Evolutionary conservation across 176 grass and related monocot species (phyloP).

Genomic region (Canna indica): DNA sequence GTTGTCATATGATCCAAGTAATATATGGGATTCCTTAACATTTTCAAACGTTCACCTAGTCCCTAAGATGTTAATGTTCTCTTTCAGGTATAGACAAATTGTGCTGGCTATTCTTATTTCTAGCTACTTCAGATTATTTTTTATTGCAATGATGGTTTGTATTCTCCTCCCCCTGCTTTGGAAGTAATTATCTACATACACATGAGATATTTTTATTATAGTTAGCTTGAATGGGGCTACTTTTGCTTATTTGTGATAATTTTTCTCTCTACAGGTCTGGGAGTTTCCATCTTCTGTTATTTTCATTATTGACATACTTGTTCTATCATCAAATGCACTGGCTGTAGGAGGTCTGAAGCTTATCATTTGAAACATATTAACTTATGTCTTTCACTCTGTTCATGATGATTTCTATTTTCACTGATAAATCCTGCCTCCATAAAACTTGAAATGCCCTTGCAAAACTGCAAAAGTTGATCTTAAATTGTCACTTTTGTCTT

Average conservation of each 20-base stretch:
- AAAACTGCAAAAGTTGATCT: background rate
- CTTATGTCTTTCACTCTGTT: slow-evolving; percentile 14
- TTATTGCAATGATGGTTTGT: slow-evolving; percentile 57
- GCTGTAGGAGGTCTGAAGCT: slow-evolving; percentile 58
- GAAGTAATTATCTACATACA: background rate
- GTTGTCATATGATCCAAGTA: background rate
- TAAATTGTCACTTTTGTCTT: too few relatives aligned
- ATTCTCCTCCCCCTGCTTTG: background rate
- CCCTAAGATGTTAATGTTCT: slow-evolving; percentile 14
- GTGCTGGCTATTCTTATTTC: slow-evolving; percentile 65
- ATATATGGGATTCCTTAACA: background rate
- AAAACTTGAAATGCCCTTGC: background rate
- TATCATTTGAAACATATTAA: slow-evolving; percentile 6
- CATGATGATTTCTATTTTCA: background rate
- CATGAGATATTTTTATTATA: background rate
- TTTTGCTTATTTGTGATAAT: slow-evolving; percentile 7
- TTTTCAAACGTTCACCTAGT: background rate
- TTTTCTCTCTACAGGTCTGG: slow-evolving; percentile 51
- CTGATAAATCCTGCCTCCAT: background rate
- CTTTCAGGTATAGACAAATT: slow-evolving; percentile 58
- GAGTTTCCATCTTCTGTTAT: slow-evolving; percentile 73
- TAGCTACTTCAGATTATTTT: slow-evolving; percentile 86
- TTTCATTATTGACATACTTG: slow-evolving; percentile 64
- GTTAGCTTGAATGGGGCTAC: slow-evolving; percentile 11
- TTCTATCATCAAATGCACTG: slow-evolving; percentile 81